Conservation (phyloP, 768 basidiomycete genomes). For the Podaxis carcinomalis region DNA sequence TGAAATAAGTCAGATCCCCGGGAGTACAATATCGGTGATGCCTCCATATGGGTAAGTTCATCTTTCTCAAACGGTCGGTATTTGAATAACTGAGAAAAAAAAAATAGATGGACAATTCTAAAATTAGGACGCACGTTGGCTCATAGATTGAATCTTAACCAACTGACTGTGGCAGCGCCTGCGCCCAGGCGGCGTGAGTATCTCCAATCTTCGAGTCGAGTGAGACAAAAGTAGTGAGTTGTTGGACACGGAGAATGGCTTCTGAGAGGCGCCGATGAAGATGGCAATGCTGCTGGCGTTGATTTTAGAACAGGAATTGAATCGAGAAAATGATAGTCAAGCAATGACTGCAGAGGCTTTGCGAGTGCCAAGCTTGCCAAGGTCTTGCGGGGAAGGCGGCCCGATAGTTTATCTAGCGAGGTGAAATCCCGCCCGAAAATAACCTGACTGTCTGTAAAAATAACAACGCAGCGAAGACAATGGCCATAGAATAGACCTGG, state of each 20-base stretch:
- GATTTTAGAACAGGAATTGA: too few species aligned
- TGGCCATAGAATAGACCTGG: too few species aligned
- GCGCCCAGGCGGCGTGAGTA: not conserved
- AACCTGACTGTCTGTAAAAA: too few species aligned
- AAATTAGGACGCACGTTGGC: conserved; percentile 9
- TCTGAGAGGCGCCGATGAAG: not conserved
- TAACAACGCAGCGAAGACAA: too few species aligned
- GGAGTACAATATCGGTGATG: conserved; percentile 2
- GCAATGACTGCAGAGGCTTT: too few species aligned
- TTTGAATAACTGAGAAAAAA: too few species aligned
- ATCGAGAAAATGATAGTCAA: too few species aligned
- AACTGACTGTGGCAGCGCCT: not conserved
- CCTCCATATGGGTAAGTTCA: not conserved
- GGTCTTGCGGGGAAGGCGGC: too few species aligned
- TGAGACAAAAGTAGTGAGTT: not conserved
- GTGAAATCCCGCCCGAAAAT: too few species aligned
- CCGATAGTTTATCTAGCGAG: too few species aligned
- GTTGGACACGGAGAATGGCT: not conserved
- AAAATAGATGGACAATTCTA: not conserved
- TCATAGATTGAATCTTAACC: not conserved
- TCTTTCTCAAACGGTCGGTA: not conserved
- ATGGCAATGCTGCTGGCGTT: not conserved
- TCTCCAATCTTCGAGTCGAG: not conserved
- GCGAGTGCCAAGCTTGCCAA: too few species aligned
- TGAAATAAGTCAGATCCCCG: not conserved